Evolutionary conservation across 306 rosid genomes (phyloP).

Genomic region (Trifolium repens): DNA sequence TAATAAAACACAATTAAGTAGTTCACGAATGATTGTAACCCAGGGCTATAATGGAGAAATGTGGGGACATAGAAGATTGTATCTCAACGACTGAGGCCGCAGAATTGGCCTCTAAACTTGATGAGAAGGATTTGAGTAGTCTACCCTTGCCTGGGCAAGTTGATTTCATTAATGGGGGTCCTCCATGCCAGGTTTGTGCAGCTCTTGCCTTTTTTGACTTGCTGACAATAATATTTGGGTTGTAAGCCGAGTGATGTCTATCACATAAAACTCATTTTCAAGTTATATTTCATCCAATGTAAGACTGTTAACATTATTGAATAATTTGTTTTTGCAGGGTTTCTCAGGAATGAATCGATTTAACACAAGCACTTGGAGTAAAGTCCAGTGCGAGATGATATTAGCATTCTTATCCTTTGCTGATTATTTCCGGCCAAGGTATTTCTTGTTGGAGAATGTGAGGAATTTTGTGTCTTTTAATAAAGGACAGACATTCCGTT

Average conservation of each 20-base stretch:
- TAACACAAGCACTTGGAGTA: conserved; percentile 92
- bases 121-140: conserved; percentile 57
- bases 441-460: conserved; percentile 93
- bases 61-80: conserved; percentile 91
- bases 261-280: no score
- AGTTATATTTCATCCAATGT: not conserved
- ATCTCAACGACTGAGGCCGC: conserved; percentile 83
- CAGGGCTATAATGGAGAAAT: conserved; percentile 91
- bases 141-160: conserved; percentile 92
- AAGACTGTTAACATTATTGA: not conserved
- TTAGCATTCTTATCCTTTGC: conserved; percentile 94
- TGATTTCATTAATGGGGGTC: conserved; percentile 97
- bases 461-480: conserved; percentile 91
- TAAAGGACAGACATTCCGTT: conserved; percentile 62
- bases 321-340: conserved; percentile 58
- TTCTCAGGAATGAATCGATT: conserved; percentile 99
- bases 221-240: not conserved
- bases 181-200: conserved; percentile 86
- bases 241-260: no score
- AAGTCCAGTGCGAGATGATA: conserved; percentile 98
- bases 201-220: conserved; percentile 22
- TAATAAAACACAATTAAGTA: conserved; percentile 9
- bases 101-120: conserved; percentile 68
- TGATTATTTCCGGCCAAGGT: conserved; percentile 94
- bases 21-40: conserved; percentile 39